A percentile compares a stretch with the other conserved stretches of the same genome.
phyloP scores from a whole-genome alignment of 768 basidiomycete genomes.

The Boletus coccyginus region DNA sequence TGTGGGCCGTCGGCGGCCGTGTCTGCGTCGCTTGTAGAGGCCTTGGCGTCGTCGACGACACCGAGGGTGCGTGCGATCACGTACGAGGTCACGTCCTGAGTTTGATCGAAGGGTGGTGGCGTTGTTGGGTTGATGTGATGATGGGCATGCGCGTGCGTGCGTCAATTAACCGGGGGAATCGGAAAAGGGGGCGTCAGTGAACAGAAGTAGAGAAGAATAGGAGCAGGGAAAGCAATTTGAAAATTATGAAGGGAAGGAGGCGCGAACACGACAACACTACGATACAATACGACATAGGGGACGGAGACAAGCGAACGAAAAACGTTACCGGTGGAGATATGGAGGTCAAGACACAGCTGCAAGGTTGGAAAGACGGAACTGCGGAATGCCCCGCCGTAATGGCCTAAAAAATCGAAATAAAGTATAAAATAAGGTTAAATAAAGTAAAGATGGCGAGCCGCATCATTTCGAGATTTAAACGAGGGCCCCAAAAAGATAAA shows the following conservation, averaged over 20 bases:
- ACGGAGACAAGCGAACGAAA: constrained; percentile 5
- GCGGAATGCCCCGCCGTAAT: constrained; percentile 16
- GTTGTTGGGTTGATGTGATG: neutral
- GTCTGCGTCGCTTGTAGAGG: constrained; percentile 59
- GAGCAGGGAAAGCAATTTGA: neutral
- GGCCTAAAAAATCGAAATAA: neutral
- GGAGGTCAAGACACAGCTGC: neutral
- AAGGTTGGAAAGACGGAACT: neutral
- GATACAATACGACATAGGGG: neutral
- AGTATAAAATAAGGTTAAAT: constrained; percentile 10
- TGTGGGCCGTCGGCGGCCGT: neutral
- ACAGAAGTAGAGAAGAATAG: neutral
- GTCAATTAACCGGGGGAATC: neutral
- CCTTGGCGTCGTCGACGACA: constrained; percentile 69
- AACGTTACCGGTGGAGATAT: constrained; percentile 13
- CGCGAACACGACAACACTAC: neutral
- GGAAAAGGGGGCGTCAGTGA: constrained; percentile 10
- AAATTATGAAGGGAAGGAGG: neutral
- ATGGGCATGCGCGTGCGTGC: neutral
- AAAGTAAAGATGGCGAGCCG: neutral
- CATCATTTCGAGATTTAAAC: neutral
- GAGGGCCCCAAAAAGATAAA: neutral
- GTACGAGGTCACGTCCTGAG: constrained; percentile 76
- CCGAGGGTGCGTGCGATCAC: constrained; percentile 81
- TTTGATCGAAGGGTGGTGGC: constrained; percentile 1